Evolutionary conservation across 208 protist species (phyloP).

Genomic region (Acanthamoeba lenticulata): DNA sequence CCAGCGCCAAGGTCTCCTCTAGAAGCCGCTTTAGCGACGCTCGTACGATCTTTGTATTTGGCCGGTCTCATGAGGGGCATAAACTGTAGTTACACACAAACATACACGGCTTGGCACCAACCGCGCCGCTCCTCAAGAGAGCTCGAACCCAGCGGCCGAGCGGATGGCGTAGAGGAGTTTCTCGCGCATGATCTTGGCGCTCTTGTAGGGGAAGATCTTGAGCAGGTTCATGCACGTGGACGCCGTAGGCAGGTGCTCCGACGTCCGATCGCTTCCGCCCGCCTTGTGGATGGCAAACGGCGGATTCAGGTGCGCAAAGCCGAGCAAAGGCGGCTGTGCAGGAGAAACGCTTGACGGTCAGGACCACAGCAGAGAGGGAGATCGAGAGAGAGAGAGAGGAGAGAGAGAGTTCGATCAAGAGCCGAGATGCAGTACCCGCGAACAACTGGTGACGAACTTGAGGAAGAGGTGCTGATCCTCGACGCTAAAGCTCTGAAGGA

Average conservation of each 20-base stretch:
- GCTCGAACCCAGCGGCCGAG: background rate
- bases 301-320: background rate
- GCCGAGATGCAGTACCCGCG: background rate
- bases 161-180: conserved; percentile 35
- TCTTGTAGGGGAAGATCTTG: conserved; percentile 16
- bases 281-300: conserved; percentile 11
- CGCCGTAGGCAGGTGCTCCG: background rate
- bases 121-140: too few relatives aligned
- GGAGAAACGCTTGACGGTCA: background rate
- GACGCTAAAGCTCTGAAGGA: conserved; percentile 84
- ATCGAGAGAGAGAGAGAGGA: background rate
- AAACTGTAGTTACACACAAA: too few relatives aligned
- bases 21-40: too few relatives aligned
- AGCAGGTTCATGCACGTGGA: conserved; percentile 50
- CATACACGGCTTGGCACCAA: too few relatives aligned
- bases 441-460: conserved; percentile 10
- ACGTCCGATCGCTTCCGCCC: background rate
- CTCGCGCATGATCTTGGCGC: background rate
- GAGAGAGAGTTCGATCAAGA: background rate
- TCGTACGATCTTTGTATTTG: too few relatives aligned
- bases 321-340: background rate
- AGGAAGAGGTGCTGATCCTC: background rate
- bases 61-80: too few relatives aligned
- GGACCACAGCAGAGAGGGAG: background rate
- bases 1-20: too few relatives aligned